These are phyloP conservation scores for Russula lepida DNA, from an alignment of 768 basidiomycete genomes.

Conservation along the genomic window DNA sequence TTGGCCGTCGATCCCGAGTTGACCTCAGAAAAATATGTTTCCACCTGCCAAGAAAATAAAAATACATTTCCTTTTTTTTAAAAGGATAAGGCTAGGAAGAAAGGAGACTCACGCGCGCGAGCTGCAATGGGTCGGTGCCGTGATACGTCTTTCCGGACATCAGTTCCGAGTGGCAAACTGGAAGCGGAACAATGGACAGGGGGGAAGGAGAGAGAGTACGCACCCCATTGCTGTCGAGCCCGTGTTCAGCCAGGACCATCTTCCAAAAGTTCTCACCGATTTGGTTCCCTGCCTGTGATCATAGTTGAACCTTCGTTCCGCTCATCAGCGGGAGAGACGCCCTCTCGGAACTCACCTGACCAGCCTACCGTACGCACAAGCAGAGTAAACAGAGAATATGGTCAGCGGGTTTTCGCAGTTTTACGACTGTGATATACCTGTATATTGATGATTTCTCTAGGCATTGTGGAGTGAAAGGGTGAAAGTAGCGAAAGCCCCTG, in stretches of 20 bases:
- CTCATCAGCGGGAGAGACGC: background rate
- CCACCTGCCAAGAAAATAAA: slow-evolving; percentile 40
- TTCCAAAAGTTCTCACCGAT: slow-evolving; percentile 87
- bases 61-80: background rate
- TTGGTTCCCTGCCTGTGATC: slow-evolving; percentile 56
- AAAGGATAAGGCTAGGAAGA: background rate
- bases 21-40: slow-evolving; percentile 77
- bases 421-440: slow-evolving; percentile 38
- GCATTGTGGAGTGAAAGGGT: slow-evolving; percentile 36
- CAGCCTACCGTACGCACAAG: slow-evolving; percentile 38
- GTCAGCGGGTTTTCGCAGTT: background rate
- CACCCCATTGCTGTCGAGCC: slow-evolving; percentile 65
- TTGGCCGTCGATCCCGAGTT: slow-evolving; percentile 42
- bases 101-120: slow-evolving; percentile 47
- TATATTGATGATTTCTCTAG: slow-evolving; percentile 76
- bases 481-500: background rate
- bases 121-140: slow-evolving; percentile 66
- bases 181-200: too few species aligned
- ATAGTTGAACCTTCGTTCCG: slow-evolving; percentile 2
- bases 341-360: slow-evolving; percentile 50
- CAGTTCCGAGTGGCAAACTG: background rate
- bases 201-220: slow-evolving; percentile 20
- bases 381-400: background rate
- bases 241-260: slow-evolving; percentile 80
- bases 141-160: slow-evolving; percentile 37